Percentiles rank a stretch among this genome's conserved stretches.
Conservation (phyloP, 179 eudicot species). For the Spinacia oleracea region DNA sequence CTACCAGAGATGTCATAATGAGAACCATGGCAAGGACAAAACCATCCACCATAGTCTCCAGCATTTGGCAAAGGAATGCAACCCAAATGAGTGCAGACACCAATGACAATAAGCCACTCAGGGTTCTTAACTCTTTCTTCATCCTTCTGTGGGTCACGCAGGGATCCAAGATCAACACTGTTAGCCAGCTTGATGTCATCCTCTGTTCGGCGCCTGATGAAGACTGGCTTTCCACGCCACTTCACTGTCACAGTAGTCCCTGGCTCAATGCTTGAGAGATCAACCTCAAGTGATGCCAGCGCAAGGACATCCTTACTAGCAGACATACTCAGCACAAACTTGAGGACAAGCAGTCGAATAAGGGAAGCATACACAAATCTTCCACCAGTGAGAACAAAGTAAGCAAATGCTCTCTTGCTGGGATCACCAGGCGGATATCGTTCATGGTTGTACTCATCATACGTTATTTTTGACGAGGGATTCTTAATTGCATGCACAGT, state of each 20-base stretch:
- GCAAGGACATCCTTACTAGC: conserved; percentile 82
- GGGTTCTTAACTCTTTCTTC: conserved; percentile 67
- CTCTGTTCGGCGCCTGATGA: conserved; percentile 64
- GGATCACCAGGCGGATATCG: conserved; percentile 68
- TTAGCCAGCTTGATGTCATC: conserved; percentile 67
- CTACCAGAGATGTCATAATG: conserved; percentile 80
- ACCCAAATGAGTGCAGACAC: conserved; percentile 73
- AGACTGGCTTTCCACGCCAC: conserved; percentile 89
- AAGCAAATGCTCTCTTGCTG: conserved; percentile 75
- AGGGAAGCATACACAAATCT: conserved; percentile 70
- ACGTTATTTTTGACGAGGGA: conserved; percentile 43
- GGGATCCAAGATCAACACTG: conserved; percentile 53
- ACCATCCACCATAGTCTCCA: conserved; percentile 73
- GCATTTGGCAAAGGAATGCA: conserved; percentile 79
- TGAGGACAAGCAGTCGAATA: conserved; percentile 58
- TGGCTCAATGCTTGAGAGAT: conserved; percentile 66
- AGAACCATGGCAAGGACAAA: conserved; percentile 83
- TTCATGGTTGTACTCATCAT: conserved; percentile 47
- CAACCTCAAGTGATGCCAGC: conserved; percentile 68
- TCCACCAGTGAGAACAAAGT: conserved; percentile 68
- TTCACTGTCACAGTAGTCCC: conserved; percentile 66
- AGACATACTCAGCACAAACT: conserved; percentile 74
- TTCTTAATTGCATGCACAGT: conserved; percentile 63
- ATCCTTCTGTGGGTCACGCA: conserved; percentile 74
- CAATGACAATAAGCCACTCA: conserved; percentile 71